Evolutionary conservation across 805 yeast species (phyloP).

Genomic region (Wickerhamomyces chaumierensis): DNA sequence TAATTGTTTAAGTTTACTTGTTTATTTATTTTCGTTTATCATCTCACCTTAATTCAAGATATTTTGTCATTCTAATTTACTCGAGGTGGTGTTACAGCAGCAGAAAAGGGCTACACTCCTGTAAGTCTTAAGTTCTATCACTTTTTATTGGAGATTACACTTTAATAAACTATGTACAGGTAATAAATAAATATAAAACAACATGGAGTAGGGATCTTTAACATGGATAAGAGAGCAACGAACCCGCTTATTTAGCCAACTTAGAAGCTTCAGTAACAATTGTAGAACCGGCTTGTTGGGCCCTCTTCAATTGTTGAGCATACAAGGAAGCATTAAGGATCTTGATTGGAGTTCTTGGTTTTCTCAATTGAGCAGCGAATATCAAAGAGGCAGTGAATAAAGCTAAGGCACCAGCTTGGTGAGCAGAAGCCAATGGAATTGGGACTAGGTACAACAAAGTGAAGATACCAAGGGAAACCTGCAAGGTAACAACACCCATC

Average conservation of each 20-base stretch:
- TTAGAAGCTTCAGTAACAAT: slow-evolving; percentile 26
- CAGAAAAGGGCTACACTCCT: too few relatives aligned
- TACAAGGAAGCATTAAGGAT: slow-evolving; percentile 24
- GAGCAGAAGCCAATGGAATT: slow-evolving; percentile 84
- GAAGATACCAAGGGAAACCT: slow-evolving; percentile 76
- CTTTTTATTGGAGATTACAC: too few relatives aligned
- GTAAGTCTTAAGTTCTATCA: too few relatives aligned
- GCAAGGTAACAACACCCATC: slow-evolving; percentile 77
- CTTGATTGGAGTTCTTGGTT: slow-evolving; percentile 38
- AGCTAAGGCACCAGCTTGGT: slow-evolving; percentile 94
- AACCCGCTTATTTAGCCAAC: slow-evolving; percentile 15
- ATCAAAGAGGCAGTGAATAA: slow-evolving; percentile 71
- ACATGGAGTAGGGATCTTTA: too few relatives aligned
- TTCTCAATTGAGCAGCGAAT: slow-evolving; percentile 43
- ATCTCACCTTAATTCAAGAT: too few relatives aligned
- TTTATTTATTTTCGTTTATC: not conserved
- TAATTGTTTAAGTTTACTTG: not conserved
- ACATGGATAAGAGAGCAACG: too few relatives aligned
- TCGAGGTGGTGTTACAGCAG: too few relatives aligned
- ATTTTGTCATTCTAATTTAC: too few relatives aligned
- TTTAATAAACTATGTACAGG: slow-evolving; percentile 1
- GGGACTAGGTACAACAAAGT: slow-evolving; percentile 88
- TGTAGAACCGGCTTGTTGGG: slow-evolving; percentile 19
- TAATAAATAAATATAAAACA: not conserved
- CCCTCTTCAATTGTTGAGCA: slow-evolving; percentile 17